Evolutionary conservation across 2,329 filamentous ascomycete species (phyloP).

Genomic region (Colletotrichum echinochloae): DNA sequence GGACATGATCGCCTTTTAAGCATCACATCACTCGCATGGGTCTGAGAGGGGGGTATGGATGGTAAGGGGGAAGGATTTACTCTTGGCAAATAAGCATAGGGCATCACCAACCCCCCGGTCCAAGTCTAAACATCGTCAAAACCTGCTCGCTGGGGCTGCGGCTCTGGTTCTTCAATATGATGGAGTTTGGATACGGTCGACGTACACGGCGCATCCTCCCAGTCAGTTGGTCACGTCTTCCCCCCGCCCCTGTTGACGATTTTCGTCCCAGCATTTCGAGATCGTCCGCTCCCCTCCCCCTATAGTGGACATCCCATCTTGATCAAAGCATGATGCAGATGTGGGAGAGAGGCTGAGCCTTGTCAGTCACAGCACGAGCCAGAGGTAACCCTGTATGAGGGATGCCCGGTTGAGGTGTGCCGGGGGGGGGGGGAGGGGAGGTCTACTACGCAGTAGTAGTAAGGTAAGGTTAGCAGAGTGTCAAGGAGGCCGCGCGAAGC

Average conservation of each 20-base stretch:
- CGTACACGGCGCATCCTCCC: too few relatives aligned
- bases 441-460: too few relatives aligned
- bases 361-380: slow-evolving; percentile 8
- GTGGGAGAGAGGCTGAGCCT: neutral
- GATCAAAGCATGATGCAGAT: neutral
- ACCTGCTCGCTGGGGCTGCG: slow-evolving; percentile 15
- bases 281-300: neutral
- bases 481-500: slow-evolving; percentile 31
- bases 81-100: slow-evolving; percentile 16
- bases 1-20: slow-evolving; percentile 38
- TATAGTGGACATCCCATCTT: neutral
- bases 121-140: slow-evolving; percentile 35
- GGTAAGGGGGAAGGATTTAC: neutral
- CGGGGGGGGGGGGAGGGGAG: neutral
- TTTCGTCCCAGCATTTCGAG: neutral
- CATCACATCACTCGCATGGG: slow-evolving; percentile 20
- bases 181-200: neutral
- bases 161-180: neutral
- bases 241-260: neutral
- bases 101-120: neutral
- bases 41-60: neutral
- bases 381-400: too few relatives aligned
- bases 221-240: neutral
- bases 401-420: slow-evolving; percentile 22
- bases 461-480: slow-evolving; percentile 1